Conservation (phyloP, 2,329 filamentous ascomycete genomes). For the Neoscytalidium dimidiatum region DNA sequence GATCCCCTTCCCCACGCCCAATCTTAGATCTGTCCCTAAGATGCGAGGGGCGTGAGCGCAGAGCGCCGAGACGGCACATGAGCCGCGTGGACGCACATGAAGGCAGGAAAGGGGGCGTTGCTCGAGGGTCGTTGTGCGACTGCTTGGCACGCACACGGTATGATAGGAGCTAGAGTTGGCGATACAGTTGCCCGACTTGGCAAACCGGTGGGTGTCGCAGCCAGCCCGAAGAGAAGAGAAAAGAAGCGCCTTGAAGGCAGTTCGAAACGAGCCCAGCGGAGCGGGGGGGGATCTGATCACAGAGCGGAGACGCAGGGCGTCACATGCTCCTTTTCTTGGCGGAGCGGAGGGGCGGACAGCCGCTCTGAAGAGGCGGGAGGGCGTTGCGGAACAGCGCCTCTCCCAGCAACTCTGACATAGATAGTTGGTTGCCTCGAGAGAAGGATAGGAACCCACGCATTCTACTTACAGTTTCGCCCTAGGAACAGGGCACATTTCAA, state of each 20-base stretch:
- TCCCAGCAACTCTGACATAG: neutral
- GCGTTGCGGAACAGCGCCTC: neutral
- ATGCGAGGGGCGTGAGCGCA: too few relatives aligned
- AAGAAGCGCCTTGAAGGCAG: neutral
- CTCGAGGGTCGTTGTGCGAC: neutral
- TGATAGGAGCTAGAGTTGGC: neutral
- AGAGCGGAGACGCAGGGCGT: slow-evolving; percentile 3
- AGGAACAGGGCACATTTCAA: neutral
- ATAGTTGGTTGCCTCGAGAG: too few relatives aligned
- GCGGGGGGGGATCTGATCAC: neutral
- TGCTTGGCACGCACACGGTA: neutral
- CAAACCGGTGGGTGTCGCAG: neutral
- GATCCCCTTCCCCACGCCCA: neutral
- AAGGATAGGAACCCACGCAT: neutral
- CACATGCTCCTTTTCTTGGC: neutral
- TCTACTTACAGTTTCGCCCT: neutral
- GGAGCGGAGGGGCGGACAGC: neutral
- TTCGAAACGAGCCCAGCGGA: slow-evolving; percentile 3
- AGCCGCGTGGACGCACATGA: neutral
- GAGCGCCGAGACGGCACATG: neutral
- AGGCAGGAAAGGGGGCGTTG: neutral
- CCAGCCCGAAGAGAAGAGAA: neutral
- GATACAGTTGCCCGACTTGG: neutral
- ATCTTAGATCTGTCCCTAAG: neutral
- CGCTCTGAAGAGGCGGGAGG: neutral